Percentiles rank a stretch among this genome's conserved stretches.
These are phyloP conservation scores for Geum urbanum DNA, from an alignment of 306 rosid species.

Conservation along the genomic window DNA sequence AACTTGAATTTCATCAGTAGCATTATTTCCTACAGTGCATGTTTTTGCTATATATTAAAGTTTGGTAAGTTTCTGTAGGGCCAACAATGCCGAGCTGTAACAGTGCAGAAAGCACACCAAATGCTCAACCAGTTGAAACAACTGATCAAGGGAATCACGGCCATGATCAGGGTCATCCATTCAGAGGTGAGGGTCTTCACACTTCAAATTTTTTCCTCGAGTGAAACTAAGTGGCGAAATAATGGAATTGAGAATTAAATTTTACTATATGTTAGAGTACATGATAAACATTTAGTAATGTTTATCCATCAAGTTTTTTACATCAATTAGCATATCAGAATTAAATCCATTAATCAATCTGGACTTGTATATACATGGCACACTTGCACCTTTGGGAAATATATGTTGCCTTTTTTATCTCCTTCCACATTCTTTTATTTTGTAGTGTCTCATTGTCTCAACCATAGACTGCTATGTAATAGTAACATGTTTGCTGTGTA, in stretches of 20 bases:
- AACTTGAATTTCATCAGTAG: not conserved
- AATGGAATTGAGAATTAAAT: not conserved
- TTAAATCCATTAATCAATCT: not conserved
- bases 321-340: not conserved
- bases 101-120: constrained; percentile 61
- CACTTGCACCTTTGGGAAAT: constrained; percentile 2
- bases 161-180: constrained; percentile 45
- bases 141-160: constrained; percentile 48
- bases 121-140: constrained; percentile 43
- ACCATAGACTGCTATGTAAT: not conserved
- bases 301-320: not conserved
- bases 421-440: too few relatives aligned
- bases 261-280: not conserved
- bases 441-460: not conserved
- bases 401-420: not conserved
- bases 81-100: constrained; percentile 59
- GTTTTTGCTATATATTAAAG: not conserved
- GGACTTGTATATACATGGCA: not conserved
- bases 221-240: not conserved
- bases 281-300: not conserved
- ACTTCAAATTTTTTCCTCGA: not conserved
- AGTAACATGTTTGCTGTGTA: not conserved
- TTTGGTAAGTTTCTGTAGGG: constrained; percentile 33
- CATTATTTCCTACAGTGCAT: not conserved
- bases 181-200: constrained; percentile 55